Evolutionary conservation across 164 flowering plant species (phyloP), one percentile per base, ranked within the genome.

Genomic region (Malania oleifera): DNA sequence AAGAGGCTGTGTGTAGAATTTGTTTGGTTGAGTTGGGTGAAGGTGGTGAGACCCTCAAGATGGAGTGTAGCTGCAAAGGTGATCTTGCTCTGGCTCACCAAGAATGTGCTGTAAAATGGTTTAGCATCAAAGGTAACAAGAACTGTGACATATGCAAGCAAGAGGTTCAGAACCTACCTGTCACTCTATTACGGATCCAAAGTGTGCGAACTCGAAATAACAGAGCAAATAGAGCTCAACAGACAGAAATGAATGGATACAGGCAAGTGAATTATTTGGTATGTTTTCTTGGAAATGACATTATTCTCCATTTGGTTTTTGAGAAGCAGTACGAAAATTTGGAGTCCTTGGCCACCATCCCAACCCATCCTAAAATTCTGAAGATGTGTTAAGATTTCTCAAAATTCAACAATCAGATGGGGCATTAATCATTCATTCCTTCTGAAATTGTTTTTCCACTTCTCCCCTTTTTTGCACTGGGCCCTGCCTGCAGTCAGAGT

Each of bases 21-120:
- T 93, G 99, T 67, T 53, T 93, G 55, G 76, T 83, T 43, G 99
- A 90, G 64, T 67, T 93, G 52, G 68, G 83, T 64, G 99, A 93
- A 79, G 97, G 91, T 10, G 90, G 95, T 52, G 88, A 83, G 67
- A 87, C 96, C 23, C 72, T 93, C 9, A 93, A 93, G 78, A 66
- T 93, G 86, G 97, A 93, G 59, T 93, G 98, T 72, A 82, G 90
- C 72, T 93, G 99, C 83, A 93, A 80, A 81, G 99, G 99, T 4
- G 98, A 86, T 73, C 92, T 93, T 60, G 89, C 95, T 66, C 77
- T 93, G 58, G 96, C 98, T 50, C 99, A 93, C 75, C 76, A 83
- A 71, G 96, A 85, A 43, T 93, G 99, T 75, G 96, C 95, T 18
- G 52, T 93, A n/a, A 93, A 88, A 79, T 93, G 99, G 99, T 93